phyloP scores from a whole-genome alignment of 1,284 basidiomycete genomes.

The Fomes fomentarius region DNA sequence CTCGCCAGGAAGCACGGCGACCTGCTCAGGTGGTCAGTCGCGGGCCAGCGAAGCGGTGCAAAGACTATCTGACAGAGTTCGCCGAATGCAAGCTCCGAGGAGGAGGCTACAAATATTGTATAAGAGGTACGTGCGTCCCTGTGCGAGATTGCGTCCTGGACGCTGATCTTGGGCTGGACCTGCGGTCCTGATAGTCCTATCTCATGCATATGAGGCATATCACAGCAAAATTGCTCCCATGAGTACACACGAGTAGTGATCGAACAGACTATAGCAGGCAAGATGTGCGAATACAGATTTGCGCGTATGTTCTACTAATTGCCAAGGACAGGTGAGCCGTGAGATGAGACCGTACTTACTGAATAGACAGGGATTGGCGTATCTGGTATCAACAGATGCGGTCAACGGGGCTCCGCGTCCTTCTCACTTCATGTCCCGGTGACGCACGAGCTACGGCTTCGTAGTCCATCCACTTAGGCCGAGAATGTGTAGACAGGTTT shows the following conservation, averaged over 20 bases:
- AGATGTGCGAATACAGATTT: neutral
- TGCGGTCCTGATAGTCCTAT: conserved; percentile 19
- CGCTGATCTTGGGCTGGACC: conserved; percentile 11
- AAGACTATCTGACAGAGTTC: conserved; percentile 19
- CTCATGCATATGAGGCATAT: neutral
- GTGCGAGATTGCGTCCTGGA: conserved; percentile 12
- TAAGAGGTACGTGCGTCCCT: conserved; percentile 7
- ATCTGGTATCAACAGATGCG: neutral
- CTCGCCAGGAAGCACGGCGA: conserved; percentile 19
- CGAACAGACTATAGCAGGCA: neutral
- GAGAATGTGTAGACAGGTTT: conserved; percentile 12
- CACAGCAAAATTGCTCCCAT: too few species aligned
- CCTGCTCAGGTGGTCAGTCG: conserved; percentile 20
- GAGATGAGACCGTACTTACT: neutral
- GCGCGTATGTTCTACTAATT: neutral
- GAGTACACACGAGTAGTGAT: neutral
- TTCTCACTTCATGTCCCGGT: neutral
- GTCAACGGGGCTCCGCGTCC: neutral
- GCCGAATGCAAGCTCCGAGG: conserved; percentile 18
- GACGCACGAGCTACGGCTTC: conserved; percentile 1
- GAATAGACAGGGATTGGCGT: neutral
- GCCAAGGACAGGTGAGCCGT: neutral
- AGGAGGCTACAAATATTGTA: conserved; percentile 2
- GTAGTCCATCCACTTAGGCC: conserved; percentile 13
- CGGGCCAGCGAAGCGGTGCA: conserved; percentile 18